These are phyloP conservation scores for Acanthamoeba divionensis DNA, from an alignment of 208 protist genomes.

Conservation along the genomic window DNA sequence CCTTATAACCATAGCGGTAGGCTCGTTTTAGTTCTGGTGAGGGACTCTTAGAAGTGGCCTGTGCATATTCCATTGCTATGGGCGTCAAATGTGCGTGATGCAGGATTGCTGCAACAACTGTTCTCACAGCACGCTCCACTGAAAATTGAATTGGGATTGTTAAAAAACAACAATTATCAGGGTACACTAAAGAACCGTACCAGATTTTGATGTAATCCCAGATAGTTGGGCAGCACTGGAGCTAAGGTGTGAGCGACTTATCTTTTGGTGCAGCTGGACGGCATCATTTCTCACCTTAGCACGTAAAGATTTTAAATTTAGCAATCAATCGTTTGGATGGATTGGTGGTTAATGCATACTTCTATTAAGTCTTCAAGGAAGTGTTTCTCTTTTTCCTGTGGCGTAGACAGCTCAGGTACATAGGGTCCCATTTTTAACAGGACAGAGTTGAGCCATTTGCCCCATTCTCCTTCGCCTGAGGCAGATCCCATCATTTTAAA, in stretches of 20 bases:
- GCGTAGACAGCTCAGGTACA: neutral
- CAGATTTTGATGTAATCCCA: neutral
- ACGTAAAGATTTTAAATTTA: too few species aligned
- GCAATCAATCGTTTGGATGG: too few species aligned
- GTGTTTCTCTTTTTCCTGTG: neutral
- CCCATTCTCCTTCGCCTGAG: neutral
- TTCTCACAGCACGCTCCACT: neutral
- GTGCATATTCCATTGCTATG: neutral
- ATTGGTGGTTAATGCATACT: neutral
- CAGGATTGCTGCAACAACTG: neutral
- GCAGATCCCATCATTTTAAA: neutral
- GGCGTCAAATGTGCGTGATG: neutral
- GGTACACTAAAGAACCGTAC: neutral
- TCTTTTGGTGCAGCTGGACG: neutral
- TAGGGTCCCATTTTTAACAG: neutral
- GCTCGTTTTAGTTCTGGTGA: neutral
- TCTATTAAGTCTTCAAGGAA: neutral
- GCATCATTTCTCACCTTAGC: neutral
- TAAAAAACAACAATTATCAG: neutral
- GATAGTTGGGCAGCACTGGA: neutral
- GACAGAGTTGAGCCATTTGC: neutral
- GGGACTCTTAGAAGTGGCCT: neutral
- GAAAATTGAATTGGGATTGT: neutral
- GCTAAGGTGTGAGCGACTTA: neutral
- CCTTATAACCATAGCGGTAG: constrained; percentile 21